phyloP scores from a whole-genome alignment of 768 basidiomycete species.

The Ramaria rubella region DNA sequence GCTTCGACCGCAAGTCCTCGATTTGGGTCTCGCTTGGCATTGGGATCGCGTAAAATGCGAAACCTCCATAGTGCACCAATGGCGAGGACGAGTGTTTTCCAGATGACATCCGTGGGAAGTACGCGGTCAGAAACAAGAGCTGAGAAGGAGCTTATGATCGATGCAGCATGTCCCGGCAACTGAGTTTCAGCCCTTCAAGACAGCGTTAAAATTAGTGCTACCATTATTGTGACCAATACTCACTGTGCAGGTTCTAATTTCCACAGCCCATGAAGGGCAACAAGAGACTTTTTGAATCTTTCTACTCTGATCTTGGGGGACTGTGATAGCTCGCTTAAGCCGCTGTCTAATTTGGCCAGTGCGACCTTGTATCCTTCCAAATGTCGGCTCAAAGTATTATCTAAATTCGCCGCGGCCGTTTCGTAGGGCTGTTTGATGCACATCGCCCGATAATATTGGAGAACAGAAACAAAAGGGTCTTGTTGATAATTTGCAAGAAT shows the following conservation, averaged over 20 bases:
- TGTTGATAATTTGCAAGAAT: constrained; percentile 81
- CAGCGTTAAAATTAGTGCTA: constrained; percentile 5
- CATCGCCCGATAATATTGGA: constrained; percentile 88
- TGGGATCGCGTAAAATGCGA: constrained; percentile 57
- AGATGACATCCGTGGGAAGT: constrained; percentile 70
- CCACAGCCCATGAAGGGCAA: constrained; percentile 76
- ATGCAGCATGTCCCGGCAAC: constrained; percentile 39
- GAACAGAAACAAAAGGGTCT: constrained; percentile 72
- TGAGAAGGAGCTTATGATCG: constrained; percentile 50
- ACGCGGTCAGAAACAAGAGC: constrained; percentile 58
- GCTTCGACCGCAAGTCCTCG: constrained; percentile 46
- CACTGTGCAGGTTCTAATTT: constrained; percentile 50
- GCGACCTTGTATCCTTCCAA: constrained; percentile 15
- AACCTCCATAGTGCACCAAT: constrained; percentile 84
- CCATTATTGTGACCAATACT: constrained; percentile 23
- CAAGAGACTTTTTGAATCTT: constrained; percentile 63
- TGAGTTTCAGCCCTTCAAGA: constrained; percentile 42
- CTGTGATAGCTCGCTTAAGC: constrained; percentile 27
- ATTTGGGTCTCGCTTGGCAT: constrained; percentile 9
- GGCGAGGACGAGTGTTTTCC: constrained; percentile 62
- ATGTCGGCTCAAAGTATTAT: constrained; percentile 47
- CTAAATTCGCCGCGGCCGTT: constrained; percentile 80
- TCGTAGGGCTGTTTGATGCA: constrained; percentile 84
- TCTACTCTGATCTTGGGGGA: constrained; percentile 52
- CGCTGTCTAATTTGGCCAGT: constrained; percentile 31